Evolutionary conservation across 768 basidiomycete species (phyloP), one percentile per base, ranked within the genome.

Genomic region (Serendipita vermifera): DNA sequence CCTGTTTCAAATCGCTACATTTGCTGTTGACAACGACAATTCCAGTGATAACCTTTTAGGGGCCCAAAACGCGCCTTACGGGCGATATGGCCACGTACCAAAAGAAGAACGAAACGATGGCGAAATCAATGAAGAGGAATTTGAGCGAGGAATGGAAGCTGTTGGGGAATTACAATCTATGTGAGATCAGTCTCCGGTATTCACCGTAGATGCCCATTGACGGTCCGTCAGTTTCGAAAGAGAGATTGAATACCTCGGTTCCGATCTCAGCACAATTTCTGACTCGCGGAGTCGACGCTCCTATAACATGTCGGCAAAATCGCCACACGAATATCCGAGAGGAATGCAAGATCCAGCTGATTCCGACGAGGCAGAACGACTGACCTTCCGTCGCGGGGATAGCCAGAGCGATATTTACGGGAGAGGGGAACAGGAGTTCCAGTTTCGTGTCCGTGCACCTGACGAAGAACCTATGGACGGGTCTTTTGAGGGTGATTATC

Each of bases 61-160:
- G 0, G 75, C 88, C 48, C 85, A 88, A 64, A 71, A 85, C 9
- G 85, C 79, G 24, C 75, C 84, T 17, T 78, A 81, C 78, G 1
- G 70, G 71, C 3, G 67, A 51, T 7, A 15, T 51, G 17, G 15
- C 39, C 15, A 20, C 39, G 6, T 20, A 20, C 15, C 26, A n/a
- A 7, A n/a, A 41, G 5, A 41, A 41, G 17, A 41, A 5, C 5
- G 39, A 24, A n/a, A 3, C 31, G 20, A 20, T 7, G 27, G 70
- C 39, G 83, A 84, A 62, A 77, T 82, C 36, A 78, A 76, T 0
- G 83, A 85, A 64, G 73, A 71, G 33, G 87, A 88, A 67, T 88
- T 81, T 64, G 70, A 75, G 48, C 63, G 75, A 2, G 86, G 84
- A 4, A 73, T 85, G 62, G 68, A 69, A 31, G 83, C 83, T 5